Evolutionary conservation across 129 eudicot genomes (phyloP), one percentile per base, ranked within the genome.

Genomic region (Rutidosis leptorrhynchoides): DNA sequence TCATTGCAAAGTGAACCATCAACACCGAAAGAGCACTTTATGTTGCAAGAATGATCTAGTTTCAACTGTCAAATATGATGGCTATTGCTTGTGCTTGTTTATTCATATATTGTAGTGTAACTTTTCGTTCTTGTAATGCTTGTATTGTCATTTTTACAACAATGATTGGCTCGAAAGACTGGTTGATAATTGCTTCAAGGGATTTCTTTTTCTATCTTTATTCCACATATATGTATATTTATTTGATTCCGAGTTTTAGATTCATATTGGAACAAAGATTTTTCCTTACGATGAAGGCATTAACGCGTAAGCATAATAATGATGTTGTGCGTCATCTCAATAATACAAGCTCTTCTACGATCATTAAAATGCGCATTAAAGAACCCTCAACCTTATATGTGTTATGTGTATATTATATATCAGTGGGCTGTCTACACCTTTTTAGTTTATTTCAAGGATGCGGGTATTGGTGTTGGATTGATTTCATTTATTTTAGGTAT

Each of bases 401-500:
- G n/a, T n/a, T n/a, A n/a, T n/a, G 5, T 49, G n/a, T 40, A 10
- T 66, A 19, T 66, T 25, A 8, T 49, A 65, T 54, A 57, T 54
- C 55, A 48, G 12, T 37, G 20, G 75, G 52, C 52, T 43, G 10
- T 72, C 33, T 72, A 61, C 52, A 25, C 53, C 37, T 21, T 59
- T 61, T 61, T 59, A 58, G 52, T 30, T 60, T 20, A 49, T 25
- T 49, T 42, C n/a, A 10, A 15, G 26, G 53, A 58, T 30, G 45
- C 11, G 5, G 69, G 35, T 53, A 26, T 23, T 76, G 75, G 62
- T 69, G 60, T 62, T 62, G 40, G 54, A 46, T 11, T 53, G 40
- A 40, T 53, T 71, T 66, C 42, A 58, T 65, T 16, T 48, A n/a
- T 62, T 35, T 60, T 59, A 78, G 82, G 82, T 78, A 70, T 72